Evolutionary conservation across 1,139 yeast species (phyloP).

Genomic region (Hyphopichia burtonii): DNA sequence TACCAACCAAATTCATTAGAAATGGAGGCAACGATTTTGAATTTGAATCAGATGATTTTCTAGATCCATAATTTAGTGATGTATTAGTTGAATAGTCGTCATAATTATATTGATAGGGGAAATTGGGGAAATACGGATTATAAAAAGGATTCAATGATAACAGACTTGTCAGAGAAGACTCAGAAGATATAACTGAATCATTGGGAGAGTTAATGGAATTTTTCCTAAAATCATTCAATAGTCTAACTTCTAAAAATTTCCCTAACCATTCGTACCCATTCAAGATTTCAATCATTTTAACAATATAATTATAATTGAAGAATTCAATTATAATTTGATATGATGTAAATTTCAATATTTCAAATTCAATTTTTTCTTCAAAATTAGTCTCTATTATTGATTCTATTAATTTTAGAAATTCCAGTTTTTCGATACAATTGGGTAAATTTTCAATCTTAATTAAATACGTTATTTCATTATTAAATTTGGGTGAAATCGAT

Average conservation of each 20-base stretch:
- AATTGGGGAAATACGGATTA: conserved; percentile 5
- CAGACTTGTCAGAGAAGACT: conserved; percentile 5
- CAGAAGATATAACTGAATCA: conserved; percentile 1
- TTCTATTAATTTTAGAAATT: conserved; percentile 14
- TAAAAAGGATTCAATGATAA: conserved; percentile 2
- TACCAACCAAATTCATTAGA: conserved; percentile 26
- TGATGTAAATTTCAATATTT: conserved; percentile 4
- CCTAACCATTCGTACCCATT: conserved; percentile 28
- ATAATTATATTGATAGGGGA: conserved; percentile 6
- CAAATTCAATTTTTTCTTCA: conserved; percentile 2
- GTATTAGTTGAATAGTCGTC: conserved; percentile 5
- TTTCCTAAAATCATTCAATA: conserved; percentile 1
- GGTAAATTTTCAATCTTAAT: conserved; percentile 12
- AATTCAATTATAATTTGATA: conserved; percentile 14
- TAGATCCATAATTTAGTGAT: conserved; percentile 1
- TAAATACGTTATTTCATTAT: not conserved
- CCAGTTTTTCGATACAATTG: conserved; percentile 7
- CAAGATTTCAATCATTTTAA: conserved; percentile 16
- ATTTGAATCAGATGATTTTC: conserved; percentile 5
- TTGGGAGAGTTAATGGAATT: conserved; percentile 1
- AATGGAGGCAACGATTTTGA: conserved; percentile 28
- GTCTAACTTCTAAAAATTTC: conserved; percentile 17
- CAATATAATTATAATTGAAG: conserved; percentile 13
- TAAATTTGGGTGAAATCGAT: not conserved
- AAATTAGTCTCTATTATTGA: conserved; percentile 14